Percentiles rank a stretch among this genome's conserved stretches.
phyloP scores from a whole-genome alignment of 345 rosid species.

The Ceriops zippeliana region DNA sequence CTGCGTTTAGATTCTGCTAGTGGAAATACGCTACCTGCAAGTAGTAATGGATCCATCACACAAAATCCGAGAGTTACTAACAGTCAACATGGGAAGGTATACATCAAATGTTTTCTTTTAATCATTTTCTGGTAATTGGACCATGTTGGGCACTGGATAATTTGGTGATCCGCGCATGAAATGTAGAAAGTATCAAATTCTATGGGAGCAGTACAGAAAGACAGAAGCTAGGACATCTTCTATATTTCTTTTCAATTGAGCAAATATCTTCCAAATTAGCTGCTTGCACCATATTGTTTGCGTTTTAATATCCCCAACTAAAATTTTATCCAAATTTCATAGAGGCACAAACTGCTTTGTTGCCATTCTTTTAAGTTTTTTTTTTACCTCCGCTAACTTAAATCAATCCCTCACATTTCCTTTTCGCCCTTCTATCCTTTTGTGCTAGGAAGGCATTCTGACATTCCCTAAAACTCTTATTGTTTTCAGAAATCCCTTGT shows the following conservation, averaged over 20 bases:
- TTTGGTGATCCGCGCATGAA: not conserved
- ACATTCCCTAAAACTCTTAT: conserved; percentile 13
- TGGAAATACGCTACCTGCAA: conserved; percentile 61
- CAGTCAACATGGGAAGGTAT: conserved; percentile 98
- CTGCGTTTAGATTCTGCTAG: conserved; percentile 93
- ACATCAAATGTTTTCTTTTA: not conserved
- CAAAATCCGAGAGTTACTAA: conserved; percentile 77
- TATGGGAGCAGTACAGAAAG: not conserved
- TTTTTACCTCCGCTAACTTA: not conserved
- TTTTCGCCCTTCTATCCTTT: not conserved
- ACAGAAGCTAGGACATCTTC: not conserved
- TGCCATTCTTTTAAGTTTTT: too few relatives aligned
- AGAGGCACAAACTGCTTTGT: too few relatives aligned
- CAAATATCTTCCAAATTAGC: too few relatives aligned
- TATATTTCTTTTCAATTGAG: not conserved
- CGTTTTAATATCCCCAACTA: too few relatives aligned
- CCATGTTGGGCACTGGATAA: not conserved
- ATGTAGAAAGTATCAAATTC: not conserved
- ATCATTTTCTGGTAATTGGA: not conserved
- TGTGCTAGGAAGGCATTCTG: not conserved
- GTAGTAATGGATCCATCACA: conserved; percentile 52
- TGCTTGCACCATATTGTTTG: too few relatives aligned
- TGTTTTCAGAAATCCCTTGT: conserved; percentile 80
- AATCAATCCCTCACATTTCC: not conserved
- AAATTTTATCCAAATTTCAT: too few relatives aligned